Percentiles rank a stretch among this genome's conserved stretches.
These are phyloP conservation scores for Neopestalotiopsis clavispora DNA, from an alignment of 2,329 filamentous ascomycete genomes.

Conservation along the genomic window DNA sequence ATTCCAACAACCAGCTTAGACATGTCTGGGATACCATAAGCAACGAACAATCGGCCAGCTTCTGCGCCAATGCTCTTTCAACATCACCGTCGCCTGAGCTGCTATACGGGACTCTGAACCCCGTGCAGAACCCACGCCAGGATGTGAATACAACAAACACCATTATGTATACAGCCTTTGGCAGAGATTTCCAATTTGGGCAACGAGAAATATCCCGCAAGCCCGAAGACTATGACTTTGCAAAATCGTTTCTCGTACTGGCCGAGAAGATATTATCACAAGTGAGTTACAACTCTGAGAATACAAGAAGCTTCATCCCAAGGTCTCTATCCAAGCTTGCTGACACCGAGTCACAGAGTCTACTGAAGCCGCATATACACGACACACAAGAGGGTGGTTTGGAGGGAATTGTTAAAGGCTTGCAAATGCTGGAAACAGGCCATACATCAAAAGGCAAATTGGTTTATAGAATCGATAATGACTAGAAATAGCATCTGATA, in stretches of 20 bases:
- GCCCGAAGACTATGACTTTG: slow-evolving; percentile 1
- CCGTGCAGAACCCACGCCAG: neutral
- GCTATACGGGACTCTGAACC: neutral
- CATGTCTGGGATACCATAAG: neutral
- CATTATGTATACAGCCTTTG: neutral
- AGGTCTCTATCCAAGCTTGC: too few species aligned
- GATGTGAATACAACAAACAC: neutral
- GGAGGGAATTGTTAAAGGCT: too few species aligned
- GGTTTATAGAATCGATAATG: too few species aligned
- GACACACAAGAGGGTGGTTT: too few species aligned
- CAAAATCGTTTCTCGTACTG: neutral
- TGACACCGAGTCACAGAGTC: too few species aligned
- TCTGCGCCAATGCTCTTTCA: neutral
- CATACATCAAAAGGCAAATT: too few species aligned
- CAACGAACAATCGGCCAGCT: neutral
- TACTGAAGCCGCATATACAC: too few species aligned
- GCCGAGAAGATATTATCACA: neutral
- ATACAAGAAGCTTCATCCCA: too few species aligned
- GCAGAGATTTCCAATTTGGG: neutral
- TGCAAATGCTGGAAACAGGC: too few species aligned
- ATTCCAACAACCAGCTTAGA: neutral
- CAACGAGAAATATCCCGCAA: neutral
- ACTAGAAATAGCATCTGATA: too few species aligned
- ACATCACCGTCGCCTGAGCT: neutral
- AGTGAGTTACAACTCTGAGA: too few species aligned